Conservation (phyloP, 305 asterid genomes). For the Fraxinus sp. region DNA sequence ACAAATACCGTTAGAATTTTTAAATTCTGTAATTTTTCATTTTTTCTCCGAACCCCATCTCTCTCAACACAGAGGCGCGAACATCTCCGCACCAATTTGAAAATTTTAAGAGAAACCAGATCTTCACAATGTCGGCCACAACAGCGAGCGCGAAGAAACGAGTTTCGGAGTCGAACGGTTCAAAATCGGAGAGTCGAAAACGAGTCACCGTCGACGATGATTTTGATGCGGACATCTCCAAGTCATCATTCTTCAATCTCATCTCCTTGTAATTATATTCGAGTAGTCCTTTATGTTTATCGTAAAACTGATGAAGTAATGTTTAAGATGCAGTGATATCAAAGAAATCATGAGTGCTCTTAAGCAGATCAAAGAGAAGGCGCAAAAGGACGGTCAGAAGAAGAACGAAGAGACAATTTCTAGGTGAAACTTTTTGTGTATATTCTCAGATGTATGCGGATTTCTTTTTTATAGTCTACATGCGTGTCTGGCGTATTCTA, state of each 20-base stretch:
- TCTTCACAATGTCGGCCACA: constrained; percentile 48
- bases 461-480: background rate
- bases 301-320: constrained; percentile 11
- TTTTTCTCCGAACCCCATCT: background rate
- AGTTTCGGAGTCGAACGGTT: constrained; percentile 42
- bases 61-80: background rate
- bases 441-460: constrained; percentile 8
- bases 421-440: constrained; percentile 44
- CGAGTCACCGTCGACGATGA: constrained; percentile 58
- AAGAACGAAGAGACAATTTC: constrained; percentile 91
- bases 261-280: constrained; percentile 11
- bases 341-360: constrained; percentile 87
- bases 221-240: constrained; percentile 73
- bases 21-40: background rate
- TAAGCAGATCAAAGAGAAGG: constrained; percentile 81
- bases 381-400: constrained; percentile 81
- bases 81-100: constrained; percentile 1
- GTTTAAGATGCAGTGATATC: constrained; percentile 59
- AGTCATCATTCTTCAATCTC: constrained; percentile 34
- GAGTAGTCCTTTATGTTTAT: background rate
- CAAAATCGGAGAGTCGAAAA: constrained; percentile 60
- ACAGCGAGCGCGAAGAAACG: constrained; percentile 56
- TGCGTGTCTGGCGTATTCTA: background rate
- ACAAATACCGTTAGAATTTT: constrained; percentile 3
- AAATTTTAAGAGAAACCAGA: background rate